Conservation (phyloP, 2,329 filamentous ascomycete species). For the Pyrenochaeta sp. region DNA sequence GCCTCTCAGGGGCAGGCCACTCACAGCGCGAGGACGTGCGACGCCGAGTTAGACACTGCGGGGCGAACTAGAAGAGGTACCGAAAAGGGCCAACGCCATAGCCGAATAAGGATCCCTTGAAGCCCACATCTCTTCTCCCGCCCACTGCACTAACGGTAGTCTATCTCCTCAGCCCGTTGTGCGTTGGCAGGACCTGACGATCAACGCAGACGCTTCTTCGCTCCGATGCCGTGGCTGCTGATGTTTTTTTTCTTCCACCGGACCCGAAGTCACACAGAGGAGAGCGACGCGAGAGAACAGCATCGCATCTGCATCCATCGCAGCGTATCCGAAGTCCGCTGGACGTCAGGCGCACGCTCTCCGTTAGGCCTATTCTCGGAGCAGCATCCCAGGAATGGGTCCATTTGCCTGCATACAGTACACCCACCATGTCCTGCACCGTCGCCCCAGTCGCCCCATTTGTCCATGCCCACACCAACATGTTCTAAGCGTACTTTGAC, state of each 20-base stretch:
- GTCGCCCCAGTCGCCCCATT: neutral
- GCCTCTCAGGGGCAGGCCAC: conserved; percentile 25
- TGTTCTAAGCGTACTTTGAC: conserved; percentile 1
- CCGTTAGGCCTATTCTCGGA: neutral
- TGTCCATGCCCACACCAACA: conserved; percentile 12
- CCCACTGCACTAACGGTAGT: neutral
- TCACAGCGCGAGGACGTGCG: conserved; percentile 6
- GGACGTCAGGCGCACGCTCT: neutral
- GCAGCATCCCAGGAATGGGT: neutral
- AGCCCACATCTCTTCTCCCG: neutral
- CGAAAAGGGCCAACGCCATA: conserved; percentile 14
- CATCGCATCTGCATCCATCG: conserved; percentile 1
- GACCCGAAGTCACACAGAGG: conserved; percentile 5
- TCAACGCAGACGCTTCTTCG: neutral
- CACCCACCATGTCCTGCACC: neutral
- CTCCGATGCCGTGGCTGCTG: neutral
- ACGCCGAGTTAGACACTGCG: neutral
- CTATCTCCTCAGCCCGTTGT: neutral
- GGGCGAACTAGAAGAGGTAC: neutral
- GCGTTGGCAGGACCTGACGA: neutral
- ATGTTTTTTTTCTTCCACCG: neutral
- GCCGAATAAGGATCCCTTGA: conserved; percentile 10
- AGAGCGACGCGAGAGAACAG: neutral
- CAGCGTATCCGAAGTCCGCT: conserved; percentile 4
- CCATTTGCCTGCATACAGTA: neutral